Evolutionary conservation across 2,329 filamentous ascomycete genomes (phyloP).

Genomic region (Huntiella decipiens): DNA sequence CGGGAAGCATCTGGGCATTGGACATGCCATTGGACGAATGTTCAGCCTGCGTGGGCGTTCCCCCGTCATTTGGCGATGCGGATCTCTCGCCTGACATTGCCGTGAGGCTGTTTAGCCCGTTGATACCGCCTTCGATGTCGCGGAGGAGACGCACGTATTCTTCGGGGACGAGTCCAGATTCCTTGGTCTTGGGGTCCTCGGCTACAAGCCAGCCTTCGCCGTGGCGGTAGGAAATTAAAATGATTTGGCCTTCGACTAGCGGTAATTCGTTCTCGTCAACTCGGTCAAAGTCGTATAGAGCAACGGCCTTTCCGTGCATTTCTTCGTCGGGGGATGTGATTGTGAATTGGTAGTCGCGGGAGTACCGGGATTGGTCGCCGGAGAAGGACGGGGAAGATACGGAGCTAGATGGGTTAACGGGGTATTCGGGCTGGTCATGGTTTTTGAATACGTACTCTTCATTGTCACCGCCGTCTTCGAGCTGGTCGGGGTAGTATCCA

Average conservation of each 20-base stretch:
- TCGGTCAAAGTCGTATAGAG: slow-evolving; percentile 81
- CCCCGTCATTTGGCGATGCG: slow-evolving; percentile 33
- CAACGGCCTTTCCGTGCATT: slow-evolving; percentile 91
- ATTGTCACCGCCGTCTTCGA: slow-evolving; percentile 38
- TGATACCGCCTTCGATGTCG: slow-evolving; percentile 82
- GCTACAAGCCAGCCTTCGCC: slow-evolving; percentile 96
- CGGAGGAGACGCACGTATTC: slow-evolving; percentile 85
- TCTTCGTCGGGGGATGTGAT: slow-evolving; percentile 92
- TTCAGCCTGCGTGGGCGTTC: slow-evolving; percentile 43
- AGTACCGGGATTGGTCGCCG: slow-evolving; percentile 62
- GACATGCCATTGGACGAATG: slow-evolving; percentile 17
- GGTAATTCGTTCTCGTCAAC: slow-evolving; percentile 96
- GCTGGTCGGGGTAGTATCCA: slow-evolving; percentile 49
- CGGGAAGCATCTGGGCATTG: background rate
- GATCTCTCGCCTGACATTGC: slow-evolving; percentile 6
- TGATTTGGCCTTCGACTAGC: slow-evolving; percentile 82
- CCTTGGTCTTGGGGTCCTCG: slow-evolving; percentile 81
- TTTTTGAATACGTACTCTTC: slow-evolving; percentile 24
- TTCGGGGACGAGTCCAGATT: slow-evolving; percentile 88
- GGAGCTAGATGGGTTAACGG: slow-evolving; percentile 39
- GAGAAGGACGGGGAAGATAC: slow-evolving; percentile 38
- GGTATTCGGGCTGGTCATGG: slow-evolving; percentile 15
- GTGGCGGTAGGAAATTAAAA: slow-evolving; percentile 88
- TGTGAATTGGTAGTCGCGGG: slow-evolving; percentile 82
- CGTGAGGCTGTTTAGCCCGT: slow-evolving; percentile 35